Evolutionary conservation across 192 early-diverging fungal species (phyloP).

Genomic region (Pilobolus umbonatus): DNA sequence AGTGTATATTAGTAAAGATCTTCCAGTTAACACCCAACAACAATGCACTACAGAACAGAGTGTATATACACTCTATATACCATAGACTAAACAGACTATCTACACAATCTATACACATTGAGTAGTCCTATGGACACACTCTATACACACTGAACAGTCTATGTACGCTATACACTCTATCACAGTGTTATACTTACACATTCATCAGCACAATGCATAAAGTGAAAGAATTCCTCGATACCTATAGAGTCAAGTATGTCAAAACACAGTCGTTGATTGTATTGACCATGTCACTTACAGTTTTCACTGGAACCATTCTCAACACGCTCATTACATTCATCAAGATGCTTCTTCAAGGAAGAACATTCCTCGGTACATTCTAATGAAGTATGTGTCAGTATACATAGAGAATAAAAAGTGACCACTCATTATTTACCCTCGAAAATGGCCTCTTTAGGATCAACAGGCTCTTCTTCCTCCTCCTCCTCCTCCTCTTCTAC

Average conservation of each 20-base stretch:
- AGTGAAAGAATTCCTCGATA: slow-evolving; percentile 76
- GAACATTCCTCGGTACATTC: slow-evolving; percentile 65
- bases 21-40: too few species aligned
- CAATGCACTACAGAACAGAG: too few species aligned
- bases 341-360: slow-evolving; percentile 69
- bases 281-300: slow-evolving; percentile 41
- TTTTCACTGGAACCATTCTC: slow-evolving; percentile 68
- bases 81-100: too few species aligned
- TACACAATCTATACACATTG: too few species aligned
- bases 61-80: too few species aligned
- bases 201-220: slow-evolving; percentile 74
- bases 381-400: slow-evolving; percentile 13
- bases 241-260: slow-evolving; percentile 17
- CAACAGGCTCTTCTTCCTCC: slow-evolving; percentile 46
- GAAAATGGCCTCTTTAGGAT: slow-evolving; percentile 53
- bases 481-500: slow-evolving; percentile 37
- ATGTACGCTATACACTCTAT: neutral
- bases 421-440: slow-evolving; percentile 42
- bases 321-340: slow-evolving; percentile 73
- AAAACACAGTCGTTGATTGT: neutral
- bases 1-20: too few species aligned
- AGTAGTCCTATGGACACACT: too few species aligned
- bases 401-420: neutral
- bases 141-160: too few species aligned
- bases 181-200: slow-evolving; percentile 59